These are phyloP conservation scores for Botrytis tulipae DNA, from an alignment of 2,329 filamentous ascomycete species.

Conservation along the genomic window DNA sequence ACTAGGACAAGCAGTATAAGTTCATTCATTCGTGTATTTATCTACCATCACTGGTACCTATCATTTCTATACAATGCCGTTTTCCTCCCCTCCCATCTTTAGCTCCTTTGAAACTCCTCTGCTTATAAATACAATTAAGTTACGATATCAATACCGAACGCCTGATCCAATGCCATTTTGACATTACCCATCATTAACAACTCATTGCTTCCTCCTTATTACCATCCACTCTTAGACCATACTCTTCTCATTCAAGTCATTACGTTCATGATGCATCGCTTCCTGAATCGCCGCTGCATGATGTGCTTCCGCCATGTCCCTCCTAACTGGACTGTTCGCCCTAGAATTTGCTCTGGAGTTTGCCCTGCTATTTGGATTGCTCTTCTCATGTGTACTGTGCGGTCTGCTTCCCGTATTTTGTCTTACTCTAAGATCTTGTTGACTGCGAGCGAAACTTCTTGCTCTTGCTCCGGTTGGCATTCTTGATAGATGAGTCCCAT, in stretches of 20 bases:
- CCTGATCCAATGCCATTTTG: background rate
- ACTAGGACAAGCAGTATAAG: background rate
- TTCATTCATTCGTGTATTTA: background rate
- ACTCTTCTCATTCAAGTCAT: background rate
- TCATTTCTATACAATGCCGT: background rate
- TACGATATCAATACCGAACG: background rate
- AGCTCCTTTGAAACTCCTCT: background rate
- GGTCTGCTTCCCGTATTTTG: slow-evolving; percentile 27
- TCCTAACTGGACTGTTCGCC: slow-evolving; percentile 14
- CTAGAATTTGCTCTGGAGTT: slow-evolving; percentile 20
- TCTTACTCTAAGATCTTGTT: slow-evolving; percentile 33
- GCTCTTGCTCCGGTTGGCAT: slow-evolving; percentile 26
- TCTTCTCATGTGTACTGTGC: slow-evolving; percentile 13
- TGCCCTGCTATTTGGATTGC: background rate
- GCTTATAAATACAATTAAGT: slow-evolving; percentile 2
- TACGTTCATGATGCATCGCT: background rate
- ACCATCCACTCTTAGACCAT: background rate
- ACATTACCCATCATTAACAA: background rate
- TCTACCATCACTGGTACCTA: background rate
- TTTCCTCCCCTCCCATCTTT: background rate
- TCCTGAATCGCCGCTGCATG: background rate
- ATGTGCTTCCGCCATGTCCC: background rate
- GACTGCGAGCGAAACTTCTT: slow-evolving; percentile 27
- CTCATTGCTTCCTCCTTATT: background rate
- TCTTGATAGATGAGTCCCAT: slow-evolving; percentile 19